phyloP scores from a whole-genome alignment of 1,284 basidiomycete species.

The Leccinum subatratum region DNA sequence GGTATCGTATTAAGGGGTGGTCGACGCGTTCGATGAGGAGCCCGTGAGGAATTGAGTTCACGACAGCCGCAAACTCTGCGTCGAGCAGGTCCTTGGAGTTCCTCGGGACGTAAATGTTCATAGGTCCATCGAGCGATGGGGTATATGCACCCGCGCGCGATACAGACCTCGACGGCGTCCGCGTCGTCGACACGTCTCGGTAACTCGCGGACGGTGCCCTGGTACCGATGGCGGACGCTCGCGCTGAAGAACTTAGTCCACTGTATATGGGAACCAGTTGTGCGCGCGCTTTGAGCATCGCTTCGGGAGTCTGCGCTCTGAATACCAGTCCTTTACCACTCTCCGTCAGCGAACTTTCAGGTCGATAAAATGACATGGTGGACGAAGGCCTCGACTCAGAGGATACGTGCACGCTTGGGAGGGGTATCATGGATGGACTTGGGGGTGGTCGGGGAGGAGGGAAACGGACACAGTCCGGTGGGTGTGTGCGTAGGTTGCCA shows the following conservation, averaged over 20 bases:
- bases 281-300: conserved; percentile 50
- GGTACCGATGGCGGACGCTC: conserved; percentile 34
- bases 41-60: conserved; percentile 72
- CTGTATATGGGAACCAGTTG: conserved; percentile 54
- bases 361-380: conserved; percentile 62
- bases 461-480: conserved; percentile 36
- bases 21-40: conserved; percentile 76
- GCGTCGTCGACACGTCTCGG: conserved; percentile 50
- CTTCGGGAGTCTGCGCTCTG: conserved; percentile 69
- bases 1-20: conserved; percentile 60
- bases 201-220: conserved; percentile 73
- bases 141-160: conserved; percentile 62
- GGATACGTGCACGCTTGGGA: conserved; percentile 66
- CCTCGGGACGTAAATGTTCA: conserved; percentile 62
- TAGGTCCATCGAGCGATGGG: conserved; percentile 49
- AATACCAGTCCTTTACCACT: conserved; percentile 34
- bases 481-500: conserved; percentile 32
- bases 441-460: conserved; percentile 72
- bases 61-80: conserved; percentile 68
- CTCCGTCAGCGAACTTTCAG: conserved; percentile 51
- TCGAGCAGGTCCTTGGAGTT: conserved; percentile 79
- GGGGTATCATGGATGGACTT: conserved; percentile 76
- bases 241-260: conserved; percentile 38
- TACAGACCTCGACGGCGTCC: conserved; percentile 59
- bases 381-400: conserved; percentile 67